phyloP scores from a whole-genome alignment of 2,329 filamentous ascomycete species.

The Aspergillus caelatus region DNA sequence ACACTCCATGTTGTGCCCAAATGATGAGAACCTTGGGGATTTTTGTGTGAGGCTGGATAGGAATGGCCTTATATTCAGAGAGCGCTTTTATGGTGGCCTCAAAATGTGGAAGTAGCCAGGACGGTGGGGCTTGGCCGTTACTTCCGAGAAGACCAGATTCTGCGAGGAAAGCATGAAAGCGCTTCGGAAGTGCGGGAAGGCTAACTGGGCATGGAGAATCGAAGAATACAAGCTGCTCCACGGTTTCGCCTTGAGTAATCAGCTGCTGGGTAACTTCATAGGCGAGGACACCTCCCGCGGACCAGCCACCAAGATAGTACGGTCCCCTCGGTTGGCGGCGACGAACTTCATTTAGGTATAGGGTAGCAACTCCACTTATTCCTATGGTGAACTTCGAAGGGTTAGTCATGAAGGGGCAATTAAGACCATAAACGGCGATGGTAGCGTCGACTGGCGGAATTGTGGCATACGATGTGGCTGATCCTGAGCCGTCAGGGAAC shows the following conservation, averaged over 20 bases:
- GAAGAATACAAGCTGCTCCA: slow-evolving; percentile 64
- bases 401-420: slow-evolving; percentile 44
- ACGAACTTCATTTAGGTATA: slow-evolving; percentile 38
- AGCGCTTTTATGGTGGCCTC: slow-evolving; percentile 2
- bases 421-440: slow-evolving; percentile 57
- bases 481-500: slow-evolving; percentile 54
- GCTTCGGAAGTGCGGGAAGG: neutral
- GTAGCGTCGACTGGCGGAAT: slow-evolving; percentile 46
- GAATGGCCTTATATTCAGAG: neutral
- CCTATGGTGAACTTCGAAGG: slow-evolving; percentile 25
- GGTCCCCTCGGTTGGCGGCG: slow-evolving; percentile 48
- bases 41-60: neutral
- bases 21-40: neutral
- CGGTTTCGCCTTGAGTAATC: slow-evolving; percentile 51
- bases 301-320: slow-evolving; percentile 69
- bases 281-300: slow-evolving; percentile 68
- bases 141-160: neutral
- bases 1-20: neutral
- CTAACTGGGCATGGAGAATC: slow-evolving; percentile 62
- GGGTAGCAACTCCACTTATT: neutral
- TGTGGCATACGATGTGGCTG: slow-evolving; percentile 45
- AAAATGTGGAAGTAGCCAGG: slow-evolving; percentile 6
- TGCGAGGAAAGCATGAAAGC: slow-evolving; percentile 1
- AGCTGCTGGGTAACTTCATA: slow-evolving; percentile 64
- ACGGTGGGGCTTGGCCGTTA: neutral